Evolutionary conservation across 148 eudicot species (phyloP).

Genomic region (Simmondsia chinensis): DNA sequence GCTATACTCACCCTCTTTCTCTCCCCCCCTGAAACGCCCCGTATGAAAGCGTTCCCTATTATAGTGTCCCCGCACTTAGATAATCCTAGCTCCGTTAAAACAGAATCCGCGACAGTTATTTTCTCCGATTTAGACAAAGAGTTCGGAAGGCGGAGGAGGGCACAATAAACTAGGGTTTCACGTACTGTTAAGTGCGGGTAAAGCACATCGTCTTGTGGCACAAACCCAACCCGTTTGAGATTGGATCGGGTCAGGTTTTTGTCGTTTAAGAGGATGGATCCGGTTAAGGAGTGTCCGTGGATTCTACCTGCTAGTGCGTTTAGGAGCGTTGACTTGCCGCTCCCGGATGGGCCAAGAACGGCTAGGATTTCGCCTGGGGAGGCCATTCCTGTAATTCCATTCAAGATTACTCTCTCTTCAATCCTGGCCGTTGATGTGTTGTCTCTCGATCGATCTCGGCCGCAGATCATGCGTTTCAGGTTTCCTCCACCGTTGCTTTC

Average conservation of each 20-base stretch:
- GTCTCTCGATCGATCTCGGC: conserved; percentile 2
- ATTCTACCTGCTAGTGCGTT: conserved; percentile 64
- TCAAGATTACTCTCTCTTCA: conserved; percentile 42
- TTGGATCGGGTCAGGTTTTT: conserved; percentile 30
- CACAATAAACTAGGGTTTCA: conserved; percentile 69
- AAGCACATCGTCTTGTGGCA: conserved; percentile 72
- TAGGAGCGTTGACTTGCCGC: conserved; percentile 85
- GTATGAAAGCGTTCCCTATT: conserved; percentile 59
- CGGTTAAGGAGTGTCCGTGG: conserved; percentile 37
- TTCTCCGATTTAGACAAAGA: conserved; percentile 27
- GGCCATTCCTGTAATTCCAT: conserved; percentile 59
- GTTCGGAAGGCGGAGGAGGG: conserved; percentile 51
- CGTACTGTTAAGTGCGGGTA: conserved; percentile 74
- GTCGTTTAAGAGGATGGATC: conserved; percentile 51
- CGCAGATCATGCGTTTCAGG: conserved; percentile 14
- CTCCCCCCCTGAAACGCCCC: conserved; percentile 89
- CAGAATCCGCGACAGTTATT: conserved; percentile 29
- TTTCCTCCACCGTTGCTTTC: conserved; percentile 14
- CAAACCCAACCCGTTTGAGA: conserved; percentile 60
- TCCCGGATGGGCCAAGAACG: conserved; percentile 90
- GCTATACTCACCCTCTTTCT: conserved; percentile 77
- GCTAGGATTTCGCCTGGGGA: conserved; percentile 80
- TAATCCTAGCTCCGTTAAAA: conserved; percentile 54
- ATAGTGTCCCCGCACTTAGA: conserved; percentile 56
- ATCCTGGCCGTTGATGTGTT: conserved; percentile 15